A percentile compares a stretch with the other conserved stretches of the same genome.
Evolutionary conservation across 352 stramenopile genomes (phyloP).

Genomic region (Plasmopara viticola): DNA sequence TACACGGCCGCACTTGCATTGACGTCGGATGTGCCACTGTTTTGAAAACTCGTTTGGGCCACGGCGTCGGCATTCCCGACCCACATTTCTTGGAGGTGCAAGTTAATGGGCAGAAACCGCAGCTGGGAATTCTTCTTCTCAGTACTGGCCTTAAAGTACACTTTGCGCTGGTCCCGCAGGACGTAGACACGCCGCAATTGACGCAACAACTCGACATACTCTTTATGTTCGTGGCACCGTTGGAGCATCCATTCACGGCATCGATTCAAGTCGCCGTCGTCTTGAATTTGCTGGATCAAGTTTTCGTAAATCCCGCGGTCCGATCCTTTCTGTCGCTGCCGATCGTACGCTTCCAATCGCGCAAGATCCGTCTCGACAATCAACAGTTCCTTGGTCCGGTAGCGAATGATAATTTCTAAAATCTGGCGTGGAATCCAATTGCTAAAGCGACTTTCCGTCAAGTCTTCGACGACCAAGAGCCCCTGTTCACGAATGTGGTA

Average conservation of each 20-base stretch:
- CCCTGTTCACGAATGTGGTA: constrained; percentile 83
- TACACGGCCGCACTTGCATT: constrained; percentile 45
- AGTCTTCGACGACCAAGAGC: constrained; percentile 73
- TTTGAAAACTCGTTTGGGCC: constrained; percentile 30
- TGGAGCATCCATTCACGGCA: constrained; percentile 83
- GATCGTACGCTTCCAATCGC: constrained; percentile 70
- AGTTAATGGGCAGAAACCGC: constrained; percentile 79
- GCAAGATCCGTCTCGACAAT: constrained; percentile 72
- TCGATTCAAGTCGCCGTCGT: constrained; percentile 74
- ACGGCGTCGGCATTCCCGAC: constrained; percentile 48
- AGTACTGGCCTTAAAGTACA: constrained; percentile 83
- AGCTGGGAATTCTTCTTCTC: constrained; percentile 80
- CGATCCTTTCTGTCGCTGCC: constrained; percentile 67
- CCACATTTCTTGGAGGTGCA: constrained; percentile 86
- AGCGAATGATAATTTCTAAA: constrained; percentile 70
- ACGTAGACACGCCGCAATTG: constrained; percentile 62
- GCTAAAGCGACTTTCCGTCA: constrained; percentile 78
- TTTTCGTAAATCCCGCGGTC: constrained; percentile 85
- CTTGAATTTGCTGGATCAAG: constrained; percentile 84
- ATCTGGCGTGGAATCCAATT: constrained; percentile 81
- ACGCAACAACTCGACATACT: constrained; percentile 66
- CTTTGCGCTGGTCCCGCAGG: constrained; percentile 57
- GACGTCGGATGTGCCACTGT: constrained; percentile 23
- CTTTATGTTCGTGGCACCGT: constrained; percentile 53
- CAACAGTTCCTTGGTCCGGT: constrained; percentile 68